Percentiles rank a stretch among this genome's conserved stretches.
Conservation (phyloP, 2,329 filamentous ascomycete species). For the Cytospora schulzeri region DNA sequence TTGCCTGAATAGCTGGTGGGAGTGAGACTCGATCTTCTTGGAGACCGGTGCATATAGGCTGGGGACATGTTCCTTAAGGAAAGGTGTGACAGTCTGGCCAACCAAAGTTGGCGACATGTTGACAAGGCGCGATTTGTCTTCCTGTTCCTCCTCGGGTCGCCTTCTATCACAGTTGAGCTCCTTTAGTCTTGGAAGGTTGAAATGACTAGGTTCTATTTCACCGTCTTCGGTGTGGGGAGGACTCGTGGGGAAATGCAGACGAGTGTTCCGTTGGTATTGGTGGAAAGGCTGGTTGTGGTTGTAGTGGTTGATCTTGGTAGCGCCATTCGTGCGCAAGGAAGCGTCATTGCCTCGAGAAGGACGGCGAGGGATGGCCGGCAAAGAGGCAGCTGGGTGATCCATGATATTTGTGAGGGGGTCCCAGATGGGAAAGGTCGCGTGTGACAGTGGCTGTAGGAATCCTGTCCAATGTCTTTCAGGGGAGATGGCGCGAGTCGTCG, state of each 20-base stretch:
- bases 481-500: conserved; percentile 22
- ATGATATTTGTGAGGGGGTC: conserved; percentile 24
- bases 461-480: conserved; percentile 22
- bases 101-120: conserved; percentile 68
- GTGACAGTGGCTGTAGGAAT: conserved; percentile 11
- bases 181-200: conserved; percentile 28
- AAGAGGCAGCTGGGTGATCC: conserved; percentile 23
- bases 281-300: conserved; percentile 13
- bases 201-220: conserved; percentile 20
- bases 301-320: conserved; percentile 10
- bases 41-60: conserved; percentile 82
- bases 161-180: conserved; percentile 53
- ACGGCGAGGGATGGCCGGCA: conserved; percentile 21
- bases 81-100: conserved; percentile 80
- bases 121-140: conserved; percentile 51
- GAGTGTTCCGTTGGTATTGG: conserved; percentile 4
- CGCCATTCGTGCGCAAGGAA: conserved; percentile 18
- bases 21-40: conserved; percentile 48
- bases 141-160: conserved; percentile 52
- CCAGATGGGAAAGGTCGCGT: conserved; percentile 12
- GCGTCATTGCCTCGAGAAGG: conserved; percentile 21
- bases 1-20: conserved; percentile 42
- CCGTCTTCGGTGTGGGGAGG: conserved; percentile 34
- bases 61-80: conserved; percentile 88
- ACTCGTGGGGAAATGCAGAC: conserved; percentile 22